Conservation (phyloP, 1,139 yeast species). For the Geotrichum aggregatum region DNA sequence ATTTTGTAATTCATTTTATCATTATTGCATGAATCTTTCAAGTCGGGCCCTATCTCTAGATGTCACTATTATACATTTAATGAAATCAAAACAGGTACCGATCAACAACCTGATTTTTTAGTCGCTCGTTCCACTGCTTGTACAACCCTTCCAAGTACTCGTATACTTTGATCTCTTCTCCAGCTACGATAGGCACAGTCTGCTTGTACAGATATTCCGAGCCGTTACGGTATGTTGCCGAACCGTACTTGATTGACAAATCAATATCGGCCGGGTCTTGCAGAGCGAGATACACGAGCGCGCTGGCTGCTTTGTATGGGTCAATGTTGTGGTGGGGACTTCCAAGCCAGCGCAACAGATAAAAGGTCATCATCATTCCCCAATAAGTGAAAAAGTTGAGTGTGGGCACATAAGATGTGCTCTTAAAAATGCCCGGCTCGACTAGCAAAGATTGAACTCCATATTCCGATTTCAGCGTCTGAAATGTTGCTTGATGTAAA, state of each 20-base stretch:
- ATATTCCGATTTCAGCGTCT: conserved; percentile 43
- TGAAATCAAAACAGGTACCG: conserved; percentile 29
- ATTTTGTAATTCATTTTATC: no score
- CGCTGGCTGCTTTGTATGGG: conserved; percentile 86
- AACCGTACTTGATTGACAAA: conserved; percentile 65
- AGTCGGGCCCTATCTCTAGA: no score
- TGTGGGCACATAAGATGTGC: conserved; percentile 72
- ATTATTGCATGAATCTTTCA: background rate
- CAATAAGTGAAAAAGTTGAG: conserved; percentile 73
- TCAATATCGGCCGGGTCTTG: conserved; percentile 41
- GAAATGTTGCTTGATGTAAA: conserved; percentile 67
- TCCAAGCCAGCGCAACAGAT: conserved; percentile 76
- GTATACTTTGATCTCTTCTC: conserved; percentile 62
- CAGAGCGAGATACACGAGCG: conserved; percentile 62
- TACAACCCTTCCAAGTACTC: conserved; percentile 55
- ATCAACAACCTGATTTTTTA: conserved; percentile 64
- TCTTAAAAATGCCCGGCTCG: conserved; percentile 92
- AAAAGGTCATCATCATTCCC: conserved; percentile 81
- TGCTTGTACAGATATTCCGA: conserved; percentile 55
- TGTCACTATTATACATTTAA: no score
- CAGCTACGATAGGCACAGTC: conserved; percentile 45
- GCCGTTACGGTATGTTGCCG: conserved; percentile 63
- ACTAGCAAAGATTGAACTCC: conserved; percentile 70
- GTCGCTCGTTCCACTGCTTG: conserved; percentile 61
- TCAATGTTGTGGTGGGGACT: conserved; percentile 84